Evolutionary conservation across 2,329 filamentous ascomycete species (phyloP).

Genomic region (Periconia macrospinosa): DNA sequence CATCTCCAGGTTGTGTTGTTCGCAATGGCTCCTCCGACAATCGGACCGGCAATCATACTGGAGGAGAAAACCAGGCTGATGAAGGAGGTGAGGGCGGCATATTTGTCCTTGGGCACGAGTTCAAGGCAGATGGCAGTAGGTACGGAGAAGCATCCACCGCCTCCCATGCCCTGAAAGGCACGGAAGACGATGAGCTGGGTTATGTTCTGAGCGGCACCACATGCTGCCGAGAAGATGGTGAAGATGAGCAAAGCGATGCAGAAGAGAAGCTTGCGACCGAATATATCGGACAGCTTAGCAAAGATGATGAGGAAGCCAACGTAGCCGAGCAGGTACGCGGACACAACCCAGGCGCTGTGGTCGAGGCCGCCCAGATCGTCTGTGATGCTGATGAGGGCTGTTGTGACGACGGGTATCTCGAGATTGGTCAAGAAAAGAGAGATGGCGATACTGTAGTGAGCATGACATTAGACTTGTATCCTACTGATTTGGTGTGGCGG

Average conservation of each 20-base stretch:
- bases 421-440: conserved; percentile 19
- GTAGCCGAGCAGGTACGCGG: conserved; percentile 40
- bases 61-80: too few species aligned
- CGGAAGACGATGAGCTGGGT: conserved; percentile 37
- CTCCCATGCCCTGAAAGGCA: conserved; percentile 38
- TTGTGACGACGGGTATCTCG: conserved; percentile 40
- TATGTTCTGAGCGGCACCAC: conserved; percentile 30
- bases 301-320: conserved; percentile 29
- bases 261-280: conserved; percentile 31
- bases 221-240: conserved; percentile 33
- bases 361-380: conserved; percentile 36
- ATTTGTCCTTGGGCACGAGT: too few species aligned
- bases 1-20: too few species aligned
- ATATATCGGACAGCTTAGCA: conserved; percentile 36
- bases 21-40: too few species aligned
- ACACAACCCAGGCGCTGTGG: conserved; percentile 39
- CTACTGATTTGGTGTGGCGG: too few species aligned
- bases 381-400: conserved; percentile 37
- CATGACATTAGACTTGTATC: too few species aligned
- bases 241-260: conserved; percentile 15
- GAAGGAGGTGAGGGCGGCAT: too few species aligned
- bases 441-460: too few species aligned
- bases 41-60: too few species aligned
- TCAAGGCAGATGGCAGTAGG: too few species aligned
- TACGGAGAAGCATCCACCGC: conserved; percentile 22